Percentiles rank a stretch among this genome's conserved stretches.
phyloP scores from a whole-genome alignment of 805 yeast species.

The Cyberlindnera lachancei region DNA sequence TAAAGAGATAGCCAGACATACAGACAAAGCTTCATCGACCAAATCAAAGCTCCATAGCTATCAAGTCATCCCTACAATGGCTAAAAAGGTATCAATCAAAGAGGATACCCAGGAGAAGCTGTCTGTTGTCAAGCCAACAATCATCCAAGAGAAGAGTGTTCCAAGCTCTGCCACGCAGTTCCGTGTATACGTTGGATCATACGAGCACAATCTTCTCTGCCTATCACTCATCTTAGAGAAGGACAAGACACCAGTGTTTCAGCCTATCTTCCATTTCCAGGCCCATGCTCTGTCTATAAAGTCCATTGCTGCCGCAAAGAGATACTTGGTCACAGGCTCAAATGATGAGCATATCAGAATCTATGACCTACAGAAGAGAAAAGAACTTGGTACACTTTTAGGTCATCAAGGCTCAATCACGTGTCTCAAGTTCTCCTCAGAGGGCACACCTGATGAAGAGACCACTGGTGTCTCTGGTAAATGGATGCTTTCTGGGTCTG shows the following conservation, averaged over 20 bases:
- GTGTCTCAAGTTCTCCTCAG: slow-evolving; percentile 60
- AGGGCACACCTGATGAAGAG: slow-evolving; percentile 25
- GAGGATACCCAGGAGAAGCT: slow-evolving; percentile 6
- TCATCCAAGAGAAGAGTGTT: slow-evolving; percentile 12
- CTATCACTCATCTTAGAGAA: slow-evolving; percentile 59
- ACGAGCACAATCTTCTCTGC: slow-evolving; percentile 88
- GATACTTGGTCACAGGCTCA: slow-evolving; percentile 88
- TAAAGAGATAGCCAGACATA: no score
- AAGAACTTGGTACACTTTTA: slow-evolving; percentile 84
- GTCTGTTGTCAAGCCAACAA: slow-evolving; percentile 19
- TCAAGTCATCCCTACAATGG: no score
- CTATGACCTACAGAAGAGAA: slow-evolving; percentile 88
- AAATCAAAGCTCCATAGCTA: no score
- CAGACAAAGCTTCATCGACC: no score
- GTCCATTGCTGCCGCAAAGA: slow-evolving; percentile 70
- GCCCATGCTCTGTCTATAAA: slow-evolving; percentile 89
- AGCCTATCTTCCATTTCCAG: slow-evolving; percentile 92
- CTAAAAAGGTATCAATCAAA: slow-evolving; percentile 7
- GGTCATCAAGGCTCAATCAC: slow-evolving; percentile 89
- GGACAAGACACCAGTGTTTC: slow-evolving; percentile 58
- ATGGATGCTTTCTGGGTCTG: slow-evolving; percentile 89
- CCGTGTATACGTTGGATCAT: slow-evolving; percentile 88
- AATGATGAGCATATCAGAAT: slow-evolving; percentile 94
- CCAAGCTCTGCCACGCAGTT: slow-evolving; percentile 33
- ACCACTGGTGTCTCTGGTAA: slow-evolving; percentile 42